These are phyloP conservation scores for Rhizomucor pusillus DNA, from an alignment of 371 early-diverging fungal genomes.

Conservation along the genomic window DNA sequence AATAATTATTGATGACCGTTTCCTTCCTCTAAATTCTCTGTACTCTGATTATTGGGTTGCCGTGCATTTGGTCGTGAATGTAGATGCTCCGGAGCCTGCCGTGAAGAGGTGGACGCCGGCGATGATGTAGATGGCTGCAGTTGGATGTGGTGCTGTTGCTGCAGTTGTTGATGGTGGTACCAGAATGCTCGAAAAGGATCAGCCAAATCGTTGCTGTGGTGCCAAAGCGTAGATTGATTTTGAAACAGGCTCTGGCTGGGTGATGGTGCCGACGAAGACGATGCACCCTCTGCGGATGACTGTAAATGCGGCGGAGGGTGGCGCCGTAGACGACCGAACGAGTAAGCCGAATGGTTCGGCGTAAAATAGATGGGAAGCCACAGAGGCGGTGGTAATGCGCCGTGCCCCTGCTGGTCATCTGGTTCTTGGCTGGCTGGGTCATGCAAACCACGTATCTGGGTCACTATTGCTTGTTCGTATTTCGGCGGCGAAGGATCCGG, in stretches of 20 bases:
- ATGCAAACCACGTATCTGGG: slow-evolving; percentile 36
- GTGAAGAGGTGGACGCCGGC: not conserved
- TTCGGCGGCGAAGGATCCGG: slow-evolving; percentile 40
- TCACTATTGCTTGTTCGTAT: slow-evolving; percentile 48
- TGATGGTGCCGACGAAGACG: not conserved
- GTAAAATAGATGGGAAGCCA: slow-evolving; percentile 14
- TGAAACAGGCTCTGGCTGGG: not conserved
- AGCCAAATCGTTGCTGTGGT: slow-evolving; percentile 1
- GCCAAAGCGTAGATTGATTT: too few species aligned
- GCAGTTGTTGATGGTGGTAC: slow-evolving; percentile 5
- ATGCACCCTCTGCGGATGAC: not conserved
- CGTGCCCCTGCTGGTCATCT: not conserved
- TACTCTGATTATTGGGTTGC: not conserved
- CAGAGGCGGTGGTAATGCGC: slow-evolving; percentile 8
- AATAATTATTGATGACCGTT: too few species aligned
- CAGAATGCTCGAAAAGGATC: slow-evolving; percentile 10
- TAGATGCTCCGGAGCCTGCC: not conserved
- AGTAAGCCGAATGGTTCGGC: slow-evolving; percentile 8
- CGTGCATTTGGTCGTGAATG: not conserved
- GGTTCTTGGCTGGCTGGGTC: not conserved
- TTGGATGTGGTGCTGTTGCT: not conserved
- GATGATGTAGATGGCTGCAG: not conserved
- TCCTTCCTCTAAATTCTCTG: too few species aligned
- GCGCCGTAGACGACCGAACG: slow-evolving; percentile 11
- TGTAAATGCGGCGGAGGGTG: slow-evolving; percentile 2